These are phyloP conservation scores for Diaporthe nobilis DNA, from an alignment of 2,329 filamentous ascomycete genomes.

Conservation along the genomic window DNA sequence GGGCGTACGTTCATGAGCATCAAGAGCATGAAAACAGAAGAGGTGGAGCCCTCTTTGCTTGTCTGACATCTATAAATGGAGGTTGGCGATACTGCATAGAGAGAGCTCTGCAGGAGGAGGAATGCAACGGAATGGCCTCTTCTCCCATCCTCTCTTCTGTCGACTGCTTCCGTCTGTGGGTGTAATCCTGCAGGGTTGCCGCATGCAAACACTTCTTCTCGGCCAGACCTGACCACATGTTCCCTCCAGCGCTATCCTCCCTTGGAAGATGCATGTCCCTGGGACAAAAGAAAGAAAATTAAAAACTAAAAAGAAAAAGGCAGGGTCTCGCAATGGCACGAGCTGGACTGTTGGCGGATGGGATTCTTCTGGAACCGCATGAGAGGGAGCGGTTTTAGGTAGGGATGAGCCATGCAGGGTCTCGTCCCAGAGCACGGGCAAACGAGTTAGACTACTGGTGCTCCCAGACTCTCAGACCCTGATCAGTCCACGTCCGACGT, in stretches of 20 bases:
- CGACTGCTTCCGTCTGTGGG: slow-evolving; percentile 16
- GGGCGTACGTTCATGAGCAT: background rate
- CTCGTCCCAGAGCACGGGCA: background rate
- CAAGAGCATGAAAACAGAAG: slow-evolving; percentile 8
- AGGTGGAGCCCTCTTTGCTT: background rate
- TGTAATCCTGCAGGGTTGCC: background rate
- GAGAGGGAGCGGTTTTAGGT: slow-evolving; percentile 6
- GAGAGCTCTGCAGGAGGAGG: slow-evolving; percentile 8
- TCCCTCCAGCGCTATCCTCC: slow-evolving; percentile 12
- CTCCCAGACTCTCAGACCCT: background rate
- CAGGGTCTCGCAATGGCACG: background rate
- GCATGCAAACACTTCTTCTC: slow-evolving; percentile 9
- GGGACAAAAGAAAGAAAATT: background rate
- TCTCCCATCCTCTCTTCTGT: background rate
- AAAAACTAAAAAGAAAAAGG: background rate
- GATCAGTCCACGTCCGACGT: background rate
- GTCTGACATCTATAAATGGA: slow-evolving; percentile 7
- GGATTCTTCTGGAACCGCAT: slow-evolving; percentile 27
- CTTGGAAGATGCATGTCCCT: background rate
- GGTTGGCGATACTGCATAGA: background rate
- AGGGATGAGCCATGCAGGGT: slow-evolving; percentile 8
- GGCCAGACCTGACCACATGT: background rate
- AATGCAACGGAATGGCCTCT: background rate
- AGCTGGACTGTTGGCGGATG: background rate
- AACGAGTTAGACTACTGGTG: background rate